Base-by-base conservation (phyloP, 192 early-diverging fungal genomes). In the Backusella macrospora region DNA sequence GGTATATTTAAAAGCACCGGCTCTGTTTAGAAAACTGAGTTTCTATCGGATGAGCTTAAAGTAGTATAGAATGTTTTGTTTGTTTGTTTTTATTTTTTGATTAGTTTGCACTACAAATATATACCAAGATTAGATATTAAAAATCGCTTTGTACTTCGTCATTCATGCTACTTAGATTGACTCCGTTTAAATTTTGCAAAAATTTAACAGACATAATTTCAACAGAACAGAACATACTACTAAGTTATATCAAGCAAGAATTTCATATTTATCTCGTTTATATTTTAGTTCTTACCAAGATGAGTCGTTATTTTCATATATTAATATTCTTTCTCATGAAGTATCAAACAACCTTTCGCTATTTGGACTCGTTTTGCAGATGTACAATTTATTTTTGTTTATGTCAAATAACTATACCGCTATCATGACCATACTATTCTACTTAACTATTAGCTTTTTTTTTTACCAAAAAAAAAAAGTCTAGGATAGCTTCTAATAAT, bases 111-210 rank as follows among this genome's bases (percentile, higher is more conserved):
- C 18, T 8, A 52, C 49, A 52, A n/a, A 52, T 18, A 18, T 52
- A 18, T 52, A 3, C 47, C n/a, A 49, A 49, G 15, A 49, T 49
- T 49, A 49, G 47, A 49, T 49, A 49, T 48, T 48, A n/a, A 48
- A 34, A 48, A 48, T 52, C 8, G 9, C 16, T 52, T 52, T 52
- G 48, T 52, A 23, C 48, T 18, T 52, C 18, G 18, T 52, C 9
- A 18, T 52, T 52, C 18, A 52, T 52, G 48, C 48, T 52, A 7
- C 16, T 52, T 52, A n/a, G 18, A n/a, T 52, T 9, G 18, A 52
- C 48, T 52, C 48, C 48, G 48, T 52, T 52, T 52, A 18, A 52
- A 52, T 52, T 52, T 52, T n/a, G 18, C 48, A 43, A 43, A 43
- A 43, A 43, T 34, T 34, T 34, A 34, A 34, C 29, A 34, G 29